Evolutionary conservation across 2,329 filamentous ascomycete species (phyloP).

Genomic region (Pseudogymnoascus sp.): DNA sequence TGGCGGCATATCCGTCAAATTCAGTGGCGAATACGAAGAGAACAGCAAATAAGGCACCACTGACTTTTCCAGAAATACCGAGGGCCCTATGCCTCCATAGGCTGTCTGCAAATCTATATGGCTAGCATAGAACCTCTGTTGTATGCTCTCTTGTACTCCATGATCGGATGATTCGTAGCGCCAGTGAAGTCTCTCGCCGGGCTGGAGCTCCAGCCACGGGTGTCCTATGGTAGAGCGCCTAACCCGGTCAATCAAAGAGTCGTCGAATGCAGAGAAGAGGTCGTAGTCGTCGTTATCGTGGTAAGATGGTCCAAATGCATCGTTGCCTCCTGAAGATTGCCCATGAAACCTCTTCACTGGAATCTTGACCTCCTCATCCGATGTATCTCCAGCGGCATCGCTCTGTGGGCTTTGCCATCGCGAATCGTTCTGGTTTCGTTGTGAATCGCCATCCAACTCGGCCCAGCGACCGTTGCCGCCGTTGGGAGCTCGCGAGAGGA

Average conservation of each 20-base stretch:
- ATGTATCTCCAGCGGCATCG: not conserved
- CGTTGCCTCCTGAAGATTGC: not conserved
- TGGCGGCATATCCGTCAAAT: slow-evolving; percentile 12
- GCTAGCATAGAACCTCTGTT: not conserved
- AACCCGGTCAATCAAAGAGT: not conserved
- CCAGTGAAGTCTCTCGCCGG: not conserved
- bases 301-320: not conserved
- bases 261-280: not conserved
- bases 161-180: not conserved
- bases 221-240: not conserved
- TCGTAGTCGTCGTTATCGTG: slow-evolving; percentile 6
- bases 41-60: slow-evolving; percentile 27
- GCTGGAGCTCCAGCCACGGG: not conserved
- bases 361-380: slow-evolving; percentile 12
- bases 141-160: not conserved
- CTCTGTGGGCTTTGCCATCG: not conserved
- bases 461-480: slow-evolving; percentile 19
- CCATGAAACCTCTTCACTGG: slow-evolving; percentile 13
- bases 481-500: slow-evolving; percentile 19
- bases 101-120: not conserved
- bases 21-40: slow-evolving; percentile 26
- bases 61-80: slow-evolving; percentile 17
- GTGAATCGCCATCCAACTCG: slow-evolving; percentile 22
- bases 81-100: not conserved
- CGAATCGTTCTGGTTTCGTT: not conserved